phyloP scores from a whole-genome alignment of 495 filamentous ascomycete genomes.

The Penicillium simplicissimum region DNA sequence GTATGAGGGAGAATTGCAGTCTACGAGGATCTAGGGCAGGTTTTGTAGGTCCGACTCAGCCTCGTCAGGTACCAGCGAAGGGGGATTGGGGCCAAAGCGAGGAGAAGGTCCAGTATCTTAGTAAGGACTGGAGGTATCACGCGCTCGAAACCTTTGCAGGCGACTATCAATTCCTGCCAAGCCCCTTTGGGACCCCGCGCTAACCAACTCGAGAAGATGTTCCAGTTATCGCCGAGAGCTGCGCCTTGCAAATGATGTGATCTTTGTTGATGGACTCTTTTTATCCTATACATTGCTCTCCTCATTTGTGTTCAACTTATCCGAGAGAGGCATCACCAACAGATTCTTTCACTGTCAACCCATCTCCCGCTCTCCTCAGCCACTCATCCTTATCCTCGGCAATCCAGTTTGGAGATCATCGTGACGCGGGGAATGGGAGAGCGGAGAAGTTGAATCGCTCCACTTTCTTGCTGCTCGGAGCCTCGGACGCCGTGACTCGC shows the following conservation, averaged over 20 bases:
- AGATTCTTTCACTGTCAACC: neutral
- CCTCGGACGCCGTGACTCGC: slow-evolving; percentile 17
- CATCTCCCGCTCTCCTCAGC: too few species aligned
- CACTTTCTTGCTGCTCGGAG: slow-evolving; percentile 17
- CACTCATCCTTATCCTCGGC: neutral
- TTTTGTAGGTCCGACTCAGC: slow-evolving; percentile 15
- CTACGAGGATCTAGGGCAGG: neutral
- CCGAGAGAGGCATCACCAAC: neutral
- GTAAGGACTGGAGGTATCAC: slow-evolving; percentile 4
- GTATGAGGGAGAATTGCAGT: slow-evolving; percentile 7
- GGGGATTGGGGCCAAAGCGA: slow-evolving; percentile 2
- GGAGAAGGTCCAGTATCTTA: neutral
- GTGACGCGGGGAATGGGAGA: slow-evolving; percentile 21
- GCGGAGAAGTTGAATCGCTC: slow-evolving; percentile 19
- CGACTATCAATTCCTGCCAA: slow-evolving; percentile 12
- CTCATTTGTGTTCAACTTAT: neutral
- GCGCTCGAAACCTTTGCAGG: slow-evolving; percentile 10
- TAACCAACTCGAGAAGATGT: slow-evolving; percentile 3
- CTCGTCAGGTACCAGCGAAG: neutral
- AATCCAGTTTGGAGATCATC: neutral
- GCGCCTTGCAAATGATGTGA: neutral
- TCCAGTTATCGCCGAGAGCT: neutral
- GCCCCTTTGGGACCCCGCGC: slow-evolving; percentile 29
- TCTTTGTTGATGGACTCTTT: neutral
- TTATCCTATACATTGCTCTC: neutral